Evolutionary conservation across 495 filamentous ascomycete genomes (phyloP).

Genomic region (Articulospora tetracladia): DNA sequence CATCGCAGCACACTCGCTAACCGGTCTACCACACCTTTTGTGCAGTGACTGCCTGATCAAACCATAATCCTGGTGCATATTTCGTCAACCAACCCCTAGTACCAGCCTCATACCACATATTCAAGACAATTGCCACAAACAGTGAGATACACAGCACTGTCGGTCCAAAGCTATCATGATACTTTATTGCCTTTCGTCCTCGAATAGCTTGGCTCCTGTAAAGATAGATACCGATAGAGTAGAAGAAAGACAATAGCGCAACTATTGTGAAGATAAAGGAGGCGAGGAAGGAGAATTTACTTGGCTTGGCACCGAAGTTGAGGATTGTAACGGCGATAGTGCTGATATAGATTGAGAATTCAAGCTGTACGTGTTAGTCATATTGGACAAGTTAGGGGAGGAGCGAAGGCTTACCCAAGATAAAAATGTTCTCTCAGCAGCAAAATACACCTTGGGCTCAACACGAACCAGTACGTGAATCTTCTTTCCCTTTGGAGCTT

Average conservation of each 20-base stretch:
- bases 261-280: conserved; percentile 79
- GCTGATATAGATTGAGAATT: conserved; percentile 91
- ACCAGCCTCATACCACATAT: conserved; percentile 29
- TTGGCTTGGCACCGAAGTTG: conserved; percentile 65
- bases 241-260: conserved; percentile 68
- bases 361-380: conserved; percentile 53
- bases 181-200: conserved; percentile 73
- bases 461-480: conserved; percentile 95
- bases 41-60: neutral
- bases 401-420: conserved; percentile 62
- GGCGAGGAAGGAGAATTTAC: conserved; percentile 54
- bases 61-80: neutral
- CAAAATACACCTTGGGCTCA: conserved; percentile 97
- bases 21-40: neutral
- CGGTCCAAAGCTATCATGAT: conserved; percentile 87
- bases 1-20: neutral
- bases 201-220: conserved; percentile 84
- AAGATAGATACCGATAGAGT: conserved; percentile 77
- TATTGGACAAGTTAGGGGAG: conserved; percentile 2
- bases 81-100: neutral
- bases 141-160: conserved; percentile 72
- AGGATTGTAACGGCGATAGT: conserved; percentile 88
- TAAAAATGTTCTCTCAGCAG: conserved; percentile 91
- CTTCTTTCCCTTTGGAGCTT: conserved; percentile 83
- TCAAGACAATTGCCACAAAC: conserved; percentile 67